Conservation (phyloP, 495 filamentous ascomycete genomes). For the Chaetomium cochliodes region DNA sequence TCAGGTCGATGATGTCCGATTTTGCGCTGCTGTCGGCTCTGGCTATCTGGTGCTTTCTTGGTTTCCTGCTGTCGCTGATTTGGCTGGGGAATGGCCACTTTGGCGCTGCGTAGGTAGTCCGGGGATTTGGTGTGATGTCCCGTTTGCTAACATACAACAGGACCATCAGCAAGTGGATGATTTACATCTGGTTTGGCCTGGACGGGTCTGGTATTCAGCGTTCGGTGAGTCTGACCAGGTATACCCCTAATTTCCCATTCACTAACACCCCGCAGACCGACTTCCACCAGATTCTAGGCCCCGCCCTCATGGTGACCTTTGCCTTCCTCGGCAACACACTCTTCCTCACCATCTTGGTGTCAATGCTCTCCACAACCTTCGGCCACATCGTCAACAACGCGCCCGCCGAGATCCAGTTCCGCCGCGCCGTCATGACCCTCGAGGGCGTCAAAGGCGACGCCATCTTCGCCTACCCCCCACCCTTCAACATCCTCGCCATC, state of each 20-base stretch:
- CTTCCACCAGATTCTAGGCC: slow-evolving; percentile 66
- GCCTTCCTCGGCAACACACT: slow-evolving; percentile 74
- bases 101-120: slow-evolving; percentile 38
- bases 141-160: slow-evolving; percentile 34
- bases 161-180: slow-evolving; percentile 75
- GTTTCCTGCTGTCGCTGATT: slow-evolving; percentile 67
- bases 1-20: slow-evolving; percentile 72
- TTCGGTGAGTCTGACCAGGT: slow-evolving; percentile 43
- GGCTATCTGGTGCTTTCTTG: slow-evolving; percentile 69
- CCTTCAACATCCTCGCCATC: slow-evolving; percentile 70
- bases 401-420: slow-evolving; percentile 68
- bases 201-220: slow-evolving; percentile 69
- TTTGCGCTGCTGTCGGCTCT: slow-evolving; percentile 64
- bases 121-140: not conserved
- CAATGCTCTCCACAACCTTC: slow-evolving; percentile 72
- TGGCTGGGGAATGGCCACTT: slow-evolving; percentile 60
- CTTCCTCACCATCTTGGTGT: slow-evolving; percentile 73
- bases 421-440: slow-evolving; percentile 68
- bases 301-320: slow-evolving; percentile 67
- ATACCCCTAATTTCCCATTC: not conserved
- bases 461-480: slow-evolving; percentile 70
- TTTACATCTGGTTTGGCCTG: slow-evolving; percentile 77
- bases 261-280: slow-evolving; percentile 40
- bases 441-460: slow-evolving; percentile 74
- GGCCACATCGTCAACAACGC: slow-evolving; percentile 63